Conservation (phyloP, 1,284 basidiomycete genomes). For the Schizophyllum amplum region DNA sequence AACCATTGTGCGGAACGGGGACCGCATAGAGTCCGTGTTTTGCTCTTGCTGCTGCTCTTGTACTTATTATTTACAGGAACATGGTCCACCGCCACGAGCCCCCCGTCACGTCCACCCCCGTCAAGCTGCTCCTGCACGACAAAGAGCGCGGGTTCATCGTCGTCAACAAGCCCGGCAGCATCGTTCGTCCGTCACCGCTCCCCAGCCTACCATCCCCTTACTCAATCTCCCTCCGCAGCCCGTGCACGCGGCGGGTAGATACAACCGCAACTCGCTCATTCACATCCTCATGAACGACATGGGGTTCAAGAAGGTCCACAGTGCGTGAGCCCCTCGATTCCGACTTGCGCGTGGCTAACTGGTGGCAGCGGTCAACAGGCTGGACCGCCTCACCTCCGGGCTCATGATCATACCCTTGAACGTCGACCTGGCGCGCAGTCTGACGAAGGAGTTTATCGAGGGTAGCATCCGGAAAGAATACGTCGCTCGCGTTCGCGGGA, state of each 20-base stretch:
- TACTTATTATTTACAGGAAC: conserved; percentile 49
- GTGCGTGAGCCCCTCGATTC: conserved; percentile 39
- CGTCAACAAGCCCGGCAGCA: conserved; percentile 91
- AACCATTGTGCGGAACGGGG: conserved; percentile 80
- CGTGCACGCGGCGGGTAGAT: conserved; percentile 85
- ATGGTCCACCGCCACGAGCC: conserved; percentile 95
- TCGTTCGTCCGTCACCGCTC: conserved; percentile 47
- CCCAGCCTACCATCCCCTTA: conserved; percentile 8
- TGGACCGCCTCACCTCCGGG: conserved; percentile 93
- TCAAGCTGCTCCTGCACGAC: conserved; percentile 77
- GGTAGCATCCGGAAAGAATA: conserved; percentile 88
- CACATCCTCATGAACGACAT: conserved; percentile 86
- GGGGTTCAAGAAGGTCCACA: conserved; percentile 76
- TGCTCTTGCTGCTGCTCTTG: conserved; percentile 1
- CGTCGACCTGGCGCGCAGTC: conserved; percentile 56
- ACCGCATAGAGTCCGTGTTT: conserved; percentile 75
- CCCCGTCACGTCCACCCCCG: conserved; percentile 82
- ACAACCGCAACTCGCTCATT: conserved; percentile 81
- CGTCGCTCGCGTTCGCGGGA: conserved; percentile 76
- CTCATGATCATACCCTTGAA: conserved; percentile 92
- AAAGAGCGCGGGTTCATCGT: conserved; percentile 79
- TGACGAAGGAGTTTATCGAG: conserved; percentile 78
- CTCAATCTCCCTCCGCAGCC: conserved; percentile 41
- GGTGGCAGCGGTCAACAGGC: conserved; percentile 78
- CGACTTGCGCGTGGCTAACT: conserved; percentile 5